These are phyloP conservation scores for Nitzschia sp. DNA, from an alignment of 108 stramenopile genomes.

Conservation along the genomic window DNA sequence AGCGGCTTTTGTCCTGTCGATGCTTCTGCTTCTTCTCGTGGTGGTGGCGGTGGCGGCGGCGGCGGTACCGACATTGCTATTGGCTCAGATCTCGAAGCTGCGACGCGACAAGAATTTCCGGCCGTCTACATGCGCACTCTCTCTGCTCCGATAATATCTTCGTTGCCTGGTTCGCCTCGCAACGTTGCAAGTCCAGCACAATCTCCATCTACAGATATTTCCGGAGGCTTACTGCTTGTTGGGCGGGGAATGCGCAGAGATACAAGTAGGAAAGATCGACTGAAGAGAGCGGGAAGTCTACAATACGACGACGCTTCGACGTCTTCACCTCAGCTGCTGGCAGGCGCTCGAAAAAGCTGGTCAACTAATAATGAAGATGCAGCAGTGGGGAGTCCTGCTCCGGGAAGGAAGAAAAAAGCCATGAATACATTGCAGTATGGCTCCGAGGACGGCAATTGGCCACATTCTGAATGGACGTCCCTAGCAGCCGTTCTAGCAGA, in stretches of 20 bases:
- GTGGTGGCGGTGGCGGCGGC: too few relatives aligned
- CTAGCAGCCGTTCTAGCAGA: background rate
- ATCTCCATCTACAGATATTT: background rate
- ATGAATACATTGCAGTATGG: background rate
- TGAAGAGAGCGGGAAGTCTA: background rate
- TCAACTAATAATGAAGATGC: background rate
- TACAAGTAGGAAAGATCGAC: background rate
- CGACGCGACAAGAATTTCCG: background rate
- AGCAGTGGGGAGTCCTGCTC: background rate
- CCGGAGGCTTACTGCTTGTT: background rate
- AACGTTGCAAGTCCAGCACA: background rate
- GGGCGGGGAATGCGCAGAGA: background rate
- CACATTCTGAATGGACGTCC: conserved; percentile 7
- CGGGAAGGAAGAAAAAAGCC: background rate
- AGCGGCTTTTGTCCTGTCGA: conserved; percentile 2
- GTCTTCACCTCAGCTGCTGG: background rate
- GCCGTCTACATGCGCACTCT: conserved; percentile 19
- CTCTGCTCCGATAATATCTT: background rate
- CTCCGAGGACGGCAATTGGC: background rate
- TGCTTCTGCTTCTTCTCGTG: too few relatives aligned
- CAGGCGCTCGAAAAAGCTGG: background rate
- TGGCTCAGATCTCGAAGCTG: background rate
- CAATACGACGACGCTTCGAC: background rate
- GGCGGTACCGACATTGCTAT: too few relatives aligned
- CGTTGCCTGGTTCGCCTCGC: background rate